Evolutionary conservation across 768 basidiomycete genomes (phyloP), one percentile per base, ranked within the genome.

Genomic region (Tylopilus felleus): DNA sequence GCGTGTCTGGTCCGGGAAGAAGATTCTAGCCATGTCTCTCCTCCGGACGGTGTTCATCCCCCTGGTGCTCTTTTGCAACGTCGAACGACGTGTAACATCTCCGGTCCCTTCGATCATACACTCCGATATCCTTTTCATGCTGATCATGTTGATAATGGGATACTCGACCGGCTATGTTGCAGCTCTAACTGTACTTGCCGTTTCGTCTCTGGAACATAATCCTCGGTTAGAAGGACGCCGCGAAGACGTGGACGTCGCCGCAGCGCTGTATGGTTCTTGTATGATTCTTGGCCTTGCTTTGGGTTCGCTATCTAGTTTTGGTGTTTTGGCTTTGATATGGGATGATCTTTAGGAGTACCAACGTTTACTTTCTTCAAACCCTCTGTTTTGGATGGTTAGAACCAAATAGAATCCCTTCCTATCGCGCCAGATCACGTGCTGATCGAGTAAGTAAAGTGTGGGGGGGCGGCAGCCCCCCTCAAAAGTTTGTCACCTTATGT

Each of bases 181-280:
- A 8, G 87, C 86, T 54, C 60, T 88, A 52, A 84, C 84, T 64
- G 83, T 93, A 83, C 92, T 95, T 75, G 75, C 87, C 29, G 89
- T 86, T 8, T 82, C 92, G 2, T 92, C 90, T 3, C 70, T 53
- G 29, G 39, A 53, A 45, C 29, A 47, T 25, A 53, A 53, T 25
- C 52, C 52, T 7, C 36, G 52, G 88, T 3, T 81, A 84, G 55
- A 85, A 91, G 84, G 85, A 1, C 74, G 80, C 46, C 75, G 76
- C 48, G 86, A 89, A 55, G 88, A 93, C 65, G 87, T 93, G n/a
- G 91, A 94, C 61, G 79, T 88, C 8, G 90, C 89, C 5, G 92
- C 91, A 5, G 88, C 87, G 0, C 77, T 94, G 14, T 83, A 82
- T 8, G 84, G 79, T 62, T 93, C 93, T 72, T 89, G 80, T 56